Percentiles rank a stretch among this genome's conserved stretches.
Evolutionary conservation across 2,329 filamentous ascomycete genomes (phyloP).

Genomic region (Pyrenophora seminiperda): DNA sequence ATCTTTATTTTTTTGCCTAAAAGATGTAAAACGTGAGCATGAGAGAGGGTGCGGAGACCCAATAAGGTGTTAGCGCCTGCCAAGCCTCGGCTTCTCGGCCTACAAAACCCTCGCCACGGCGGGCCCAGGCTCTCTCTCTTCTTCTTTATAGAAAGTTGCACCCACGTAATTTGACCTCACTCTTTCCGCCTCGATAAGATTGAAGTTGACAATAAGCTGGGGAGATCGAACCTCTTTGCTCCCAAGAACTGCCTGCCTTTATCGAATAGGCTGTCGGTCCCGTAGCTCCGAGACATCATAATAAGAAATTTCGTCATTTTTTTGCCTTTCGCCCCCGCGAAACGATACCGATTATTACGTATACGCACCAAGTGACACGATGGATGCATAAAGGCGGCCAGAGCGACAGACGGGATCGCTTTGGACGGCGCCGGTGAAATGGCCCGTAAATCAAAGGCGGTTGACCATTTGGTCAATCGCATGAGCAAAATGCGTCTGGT

Average conservation of each 20-base stretch:
- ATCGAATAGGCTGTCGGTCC: slow-evolving; percentile 42
- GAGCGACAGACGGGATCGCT: slow-evolving; percentile 39
- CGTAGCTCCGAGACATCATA: slow-evolving; percentile 45
- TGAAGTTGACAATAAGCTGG: slow-evolving; percentile 62
- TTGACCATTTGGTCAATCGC: slow-evolving; percentile 33
- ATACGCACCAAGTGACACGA: slow-evolving; percentile 35
- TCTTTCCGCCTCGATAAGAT: slow-evolving; percentile 55
- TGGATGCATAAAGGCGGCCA: slow-evolving; percentile 51
- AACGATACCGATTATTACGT: slow-evolving; percentile 12
- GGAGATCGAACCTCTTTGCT: slow-evolving; percentile 53
- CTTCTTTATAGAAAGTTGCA: slow-evolving; percentile 46
- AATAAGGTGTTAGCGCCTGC: not conserved
- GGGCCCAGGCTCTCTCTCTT: slow-evolving; percentile 19
- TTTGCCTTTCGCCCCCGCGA: slow-evolving; percentile 5
- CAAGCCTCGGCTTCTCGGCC: slow-evolving; percentile 2
- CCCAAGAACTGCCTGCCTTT: slow-evolving; percentile 45
- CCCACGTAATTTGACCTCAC: slow-evolving; percentile 64
- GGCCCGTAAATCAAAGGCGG: slow-evolving; percentile 32
- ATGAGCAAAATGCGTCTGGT: slow-evolving; percentile 33
- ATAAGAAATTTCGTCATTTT: slow-evolving; percentile 11
- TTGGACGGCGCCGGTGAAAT: slow-evolving; percentile 27
- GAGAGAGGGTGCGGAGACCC: not conserved
- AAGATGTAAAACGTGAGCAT: no score
- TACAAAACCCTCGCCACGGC: slow-evolving; percentile 24
- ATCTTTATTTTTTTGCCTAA: no score